A percentile compares a stretch with the other conserved stretches of the same genome.
phyloP scores from a whole-genome alignment of 768 basidiomycete genomes.

The Infundibulicybe gibba region DNA sequence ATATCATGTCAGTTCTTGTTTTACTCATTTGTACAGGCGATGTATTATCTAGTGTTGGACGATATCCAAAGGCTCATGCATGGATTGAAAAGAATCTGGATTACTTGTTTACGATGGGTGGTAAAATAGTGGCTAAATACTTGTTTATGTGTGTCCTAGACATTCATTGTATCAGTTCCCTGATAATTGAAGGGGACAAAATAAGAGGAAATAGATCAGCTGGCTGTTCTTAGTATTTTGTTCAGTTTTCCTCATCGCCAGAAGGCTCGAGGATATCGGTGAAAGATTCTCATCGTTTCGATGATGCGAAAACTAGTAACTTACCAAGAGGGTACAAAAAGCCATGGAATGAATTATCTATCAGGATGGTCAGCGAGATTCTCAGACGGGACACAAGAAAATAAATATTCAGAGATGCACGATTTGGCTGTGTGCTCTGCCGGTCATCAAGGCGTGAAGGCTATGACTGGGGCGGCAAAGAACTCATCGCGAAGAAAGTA shows the following conservation, averaged over 20 bases:
- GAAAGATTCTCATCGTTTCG: slow-evolving; percentile 41
- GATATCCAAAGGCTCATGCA: no score
- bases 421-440: slow-evolving; percentile 69
- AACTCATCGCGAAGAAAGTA: slow-evolving; percentile 46
- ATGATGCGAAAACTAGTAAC: slow-evolving; percentile 5
- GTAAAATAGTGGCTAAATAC: no score
- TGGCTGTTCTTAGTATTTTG: slow-evolving; percentile 64
- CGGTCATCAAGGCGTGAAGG: slow-evolving; percentile 55
- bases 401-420: slow-evolving; percentile 53
- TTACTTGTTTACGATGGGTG: no score
- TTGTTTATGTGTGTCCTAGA: no score
- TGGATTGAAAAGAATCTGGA: no score
- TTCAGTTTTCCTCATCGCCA: slow-evolving; percentile 40
- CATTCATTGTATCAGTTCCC: no score
- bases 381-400: background rate
- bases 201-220: slow-evolving; percentile 32
- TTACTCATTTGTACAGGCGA: no score
- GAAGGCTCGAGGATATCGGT: slow-evolving; percentile 41
- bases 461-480: slow-evolving; percentile 80
- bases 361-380: background rate
- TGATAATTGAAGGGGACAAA: no score
- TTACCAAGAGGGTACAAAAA: slow-evolving; percentile 1
- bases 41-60: no score
- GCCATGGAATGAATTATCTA: background rate
- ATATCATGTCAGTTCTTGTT: no score